Conservation (phyloP, 148 eudicot genomes). For the Heliamphora exappendiculata region DNA sequence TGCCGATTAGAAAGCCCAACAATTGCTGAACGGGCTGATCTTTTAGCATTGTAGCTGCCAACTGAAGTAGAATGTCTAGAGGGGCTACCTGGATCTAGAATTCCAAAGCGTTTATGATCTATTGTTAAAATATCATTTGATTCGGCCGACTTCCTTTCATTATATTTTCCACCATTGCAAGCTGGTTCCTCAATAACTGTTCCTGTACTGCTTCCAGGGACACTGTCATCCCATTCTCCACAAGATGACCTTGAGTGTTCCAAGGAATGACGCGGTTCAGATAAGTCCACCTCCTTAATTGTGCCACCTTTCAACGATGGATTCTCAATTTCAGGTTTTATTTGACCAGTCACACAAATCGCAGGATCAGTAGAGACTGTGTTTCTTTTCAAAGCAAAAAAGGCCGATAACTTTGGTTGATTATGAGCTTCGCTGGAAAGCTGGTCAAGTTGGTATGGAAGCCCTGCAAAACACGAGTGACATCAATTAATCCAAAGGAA, state of each 20-base stretch:
- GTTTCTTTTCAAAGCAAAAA: slow-evolving; percentile 45
- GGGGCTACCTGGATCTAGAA: slow-evolving; percentile 19
- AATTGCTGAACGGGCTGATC: slow-evolving; percentile 34
- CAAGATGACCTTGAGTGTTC: slow-evolving; percentile 25
- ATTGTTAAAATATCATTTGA: slow-evolving; percentile 15
- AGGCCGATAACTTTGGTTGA: slow-evolving; percentile 77
- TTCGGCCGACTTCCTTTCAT: slow-evolving; percentile 25
- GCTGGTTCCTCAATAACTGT: slow-evolving; percentile 24
- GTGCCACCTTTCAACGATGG: slow-evolving; percentile 24
- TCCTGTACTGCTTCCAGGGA: slow-evolving; percentile 15
- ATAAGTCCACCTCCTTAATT: slow-evolving; percentile 19
- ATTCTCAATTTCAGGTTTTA: slow-evolving; percentile 30
- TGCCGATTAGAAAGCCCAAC: slow-evolving; percentile 29
- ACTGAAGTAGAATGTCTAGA: slow-evolving; percentile 35
- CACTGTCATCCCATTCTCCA: slow-evolving; percentile 17
- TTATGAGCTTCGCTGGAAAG: slow-evolving; percentile 41
- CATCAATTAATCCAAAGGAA: neutral
- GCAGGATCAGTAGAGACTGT: slow-evolving; percentile 23
- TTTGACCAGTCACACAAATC: slow-evolving; percentile 22
- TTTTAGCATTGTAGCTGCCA: slow-evolving; percentile 23
- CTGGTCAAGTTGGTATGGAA: slow-evolving; percentile 85
- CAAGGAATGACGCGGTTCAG: slow-evolving; percentile 25
- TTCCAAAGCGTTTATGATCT: slow-evolving; percentile 17
- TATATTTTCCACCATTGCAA: slow-evolving; percentile 20
- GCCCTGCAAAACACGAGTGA: slow-evolving; percentile 38